These are phyloP conservation scores for Xylaria sp. DNA, from an alignment of 2,329 filamentous ascomycete genomes.

Conservation along the genomic window DNA sequence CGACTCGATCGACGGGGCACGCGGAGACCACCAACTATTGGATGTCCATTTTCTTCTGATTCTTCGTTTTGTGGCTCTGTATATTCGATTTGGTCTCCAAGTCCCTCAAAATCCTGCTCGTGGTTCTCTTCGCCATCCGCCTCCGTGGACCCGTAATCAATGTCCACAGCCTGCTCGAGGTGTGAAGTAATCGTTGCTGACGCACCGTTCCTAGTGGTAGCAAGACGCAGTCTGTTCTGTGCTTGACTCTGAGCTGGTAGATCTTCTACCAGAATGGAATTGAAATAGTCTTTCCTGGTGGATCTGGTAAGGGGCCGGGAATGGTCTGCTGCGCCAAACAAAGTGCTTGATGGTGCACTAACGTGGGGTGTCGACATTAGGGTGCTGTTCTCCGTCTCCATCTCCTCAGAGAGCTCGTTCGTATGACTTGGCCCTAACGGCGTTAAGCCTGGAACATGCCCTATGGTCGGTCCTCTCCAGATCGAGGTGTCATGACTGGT, in stretches of 20 bases:
- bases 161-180: constrained; percentile 41
- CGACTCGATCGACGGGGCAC: constrained; percentile 36
- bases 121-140: constrained; percentile 10
- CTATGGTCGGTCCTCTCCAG: not conserved
- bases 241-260: constrained; percentile 27
- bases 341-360: not conserved
- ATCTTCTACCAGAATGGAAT: constrained; percentile 22
- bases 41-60: constrained; percentile 11
- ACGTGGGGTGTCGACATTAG: constrained; percentile 31
- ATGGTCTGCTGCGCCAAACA: constrained; percentile 17
- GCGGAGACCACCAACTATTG: constrained; percentile 25
- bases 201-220: constrained; percentile 17
- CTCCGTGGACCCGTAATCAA: constrained; percentile 31
- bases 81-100: constrained; percentile 7
- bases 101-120: not conserved
- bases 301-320: constrained; percentile 31
- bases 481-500: not conserved
- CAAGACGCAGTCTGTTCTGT: constrained; percentile 32
- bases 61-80: constrained; percentile 6
- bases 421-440: not conserved
- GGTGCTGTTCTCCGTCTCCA: constrained; percentile 5
- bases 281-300: constrained; percentile 28
- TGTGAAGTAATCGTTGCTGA: constrained; percentile 27
- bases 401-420: not conserved
- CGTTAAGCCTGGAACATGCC: not conserved